Base-by-base conservation (phyloP, 441 rosid genomes). In the Syzygium syzygioides region DNA sequence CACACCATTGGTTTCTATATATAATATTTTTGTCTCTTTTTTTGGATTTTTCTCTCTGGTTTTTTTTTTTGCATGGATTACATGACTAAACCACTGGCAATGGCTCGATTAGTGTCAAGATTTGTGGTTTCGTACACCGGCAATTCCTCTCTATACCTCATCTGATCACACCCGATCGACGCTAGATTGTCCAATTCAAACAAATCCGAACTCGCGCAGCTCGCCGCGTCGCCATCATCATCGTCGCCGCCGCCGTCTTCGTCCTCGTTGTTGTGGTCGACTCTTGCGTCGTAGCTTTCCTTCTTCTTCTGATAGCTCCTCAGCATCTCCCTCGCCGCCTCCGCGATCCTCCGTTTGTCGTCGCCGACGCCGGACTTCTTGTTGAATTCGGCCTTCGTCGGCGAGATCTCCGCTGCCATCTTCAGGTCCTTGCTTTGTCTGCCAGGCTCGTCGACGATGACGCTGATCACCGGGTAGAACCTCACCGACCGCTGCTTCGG, bases 81-180 rank as follows among this genome's bases (percentile, higher is more conserved):
- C 94, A 95, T 52, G 86, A 92, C 88, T 88, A 95, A 93, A 90
- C 96, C 94, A 85, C 91, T 94, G 53, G 98, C 96, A 90, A 95
- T 95, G 83, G 96, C 96, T 92, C 95, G 97, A 92, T 96, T 97
- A 32, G 94, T 92, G 84, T 88, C 92, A 19, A 95, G 92, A 93
- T 95, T 94, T 23, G 99, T 98, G 52, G 99, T 96, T 92, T 95
- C 99, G 88, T 98, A 98, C 86, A 98, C 99, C 2, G 99, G 99
- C 88, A 98, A 89, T 91, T 98, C 99, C 91, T 96, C 95, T 3
- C 94, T 60, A 56, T 96, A 97, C 94, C 95, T 93, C 59, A 95
- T 48, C 86, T 76, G 52, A 71, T 83, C 95, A 53, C 93, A 92
- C 84, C 96, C 99, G 86, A 95, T 93, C 26, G 91, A 93, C 23